Base-by-base conservation (phyloP, 1,284 basidiomycete species). In the Cutaneotrichosporon sp. region DNA sequence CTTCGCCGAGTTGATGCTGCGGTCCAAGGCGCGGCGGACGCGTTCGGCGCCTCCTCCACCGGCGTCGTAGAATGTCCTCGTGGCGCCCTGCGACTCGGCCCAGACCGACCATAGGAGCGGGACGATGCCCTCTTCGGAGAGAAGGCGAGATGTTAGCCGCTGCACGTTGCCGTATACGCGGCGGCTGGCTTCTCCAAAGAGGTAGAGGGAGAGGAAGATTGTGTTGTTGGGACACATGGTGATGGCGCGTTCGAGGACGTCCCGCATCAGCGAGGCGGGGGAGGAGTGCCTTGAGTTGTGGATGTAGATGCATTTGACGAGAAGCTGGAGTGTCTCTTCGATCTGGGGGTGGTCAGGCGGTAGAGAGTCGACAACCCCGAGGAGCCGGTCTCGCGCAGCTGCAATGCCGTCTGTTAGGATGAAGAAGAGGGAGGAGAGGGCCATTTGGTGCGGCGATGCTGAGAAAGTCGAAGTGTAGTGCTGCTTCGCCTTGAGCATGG, bases 141-240 rank as follows among this genome's bases (percentile, higher is more conserved):
- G 57, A 2, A 66, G 52, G 9, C 58, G 42, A 1, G 56, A 34
- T 7, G 75, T 57, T 14, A 75, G 59, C 12, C 65, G 60, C 44
- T 76, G 72, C 1, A 77, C 66, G 19, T 76, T 68, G 12, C 74
- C 75, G 44, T 76, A 72, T 7, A 77, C 70, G 32, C 75, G 61
- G 22, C 66, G 68, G 2, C 70, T 62, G 1, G 68, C 50, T 56
- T 78, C 76, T 32, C 74, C 74, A 47, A 63, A 67, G 11, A 77
- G 67, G 55, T 74, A 76, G 24, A 78, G 61, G 11, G 67, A 64
- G 4, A 76, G 64, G 63, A 79, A 77, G 16, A 68, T 53, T 0
- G 75, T 75, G 58, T 79, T 79, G 61, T 72, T 72, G 7, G 75
- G 75, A 55, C 72, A 79, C 17, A 55, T 49, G 1, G 44, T 42